phyloP scores from a whole-genome alignment of 768 basidiomycete genomes.

The Pisolithus orientalis region DNA sequence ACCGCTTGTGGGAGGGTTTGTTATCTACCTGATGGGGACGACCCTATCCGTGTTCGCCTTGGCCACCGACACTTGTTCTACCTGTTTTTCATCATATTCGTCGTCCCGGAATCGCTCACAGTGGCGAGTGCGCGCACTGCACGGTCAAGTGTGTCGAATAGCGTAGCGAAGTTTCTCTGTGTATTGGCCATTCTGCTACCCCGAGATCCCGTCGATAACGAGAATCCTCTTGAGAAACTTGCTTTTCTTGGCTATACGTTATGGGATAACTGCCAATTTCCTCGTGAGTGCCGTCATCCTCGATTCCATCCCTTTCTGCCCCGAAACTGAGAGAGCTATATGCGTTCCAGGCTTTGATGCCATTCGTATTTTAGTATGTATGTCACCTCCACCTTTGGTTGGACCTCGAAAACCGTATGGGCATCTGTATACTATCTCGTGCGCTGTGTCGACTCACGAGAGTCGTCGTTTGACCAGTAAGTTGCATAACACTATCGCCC shows the following conservation, averaged over 20 bases:
- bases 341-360: conserved; percentile 44
- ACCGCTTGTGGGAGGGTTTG: conserved; percentile 61
- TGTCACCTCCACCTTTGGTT: conserved; percentile 52
- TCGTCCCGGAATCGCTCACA: conserved; percentile 78
- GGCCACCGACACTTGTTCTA: conserved; percentile 46
- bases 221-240: conserved; percentile 39
- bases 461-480: conserved; percentile 33
- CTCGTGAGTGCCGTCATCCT: conserved; percentile 33
- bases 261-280: conserved; percentile 38
- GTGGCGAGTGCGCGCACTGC: conserved; percentile 33
- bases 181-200: conserved; percentile 68
- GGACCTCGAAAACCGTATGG: conserved; percentile 59
- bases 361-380: conserved; percentile 56
- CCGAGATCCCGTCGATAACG: conserved; percentile 18
- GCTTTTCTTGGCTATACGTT: conserved; percentile 46
- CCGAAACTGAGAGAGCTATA: not conserved
- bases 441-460: not conserved
- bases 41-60: conserved; percentile 69
- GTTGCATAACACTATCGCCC: conserved; percentile 13
- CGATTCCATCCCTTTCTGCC: not conserved
- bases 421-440: not conserved
- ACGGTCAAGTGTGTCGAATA: conserved; percentile 26
- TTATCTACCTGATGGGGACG: conserved; percentile 52
- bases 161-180: conserved; percentile 57
- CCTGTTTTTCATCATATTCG: conserved; percentile 42